These are phyloP conservation scores for Pseudogymnoascus sp. DNA, from an alignment of 2,329 filamentous ascomycete species.

Conservation along the genomic window DNA sequence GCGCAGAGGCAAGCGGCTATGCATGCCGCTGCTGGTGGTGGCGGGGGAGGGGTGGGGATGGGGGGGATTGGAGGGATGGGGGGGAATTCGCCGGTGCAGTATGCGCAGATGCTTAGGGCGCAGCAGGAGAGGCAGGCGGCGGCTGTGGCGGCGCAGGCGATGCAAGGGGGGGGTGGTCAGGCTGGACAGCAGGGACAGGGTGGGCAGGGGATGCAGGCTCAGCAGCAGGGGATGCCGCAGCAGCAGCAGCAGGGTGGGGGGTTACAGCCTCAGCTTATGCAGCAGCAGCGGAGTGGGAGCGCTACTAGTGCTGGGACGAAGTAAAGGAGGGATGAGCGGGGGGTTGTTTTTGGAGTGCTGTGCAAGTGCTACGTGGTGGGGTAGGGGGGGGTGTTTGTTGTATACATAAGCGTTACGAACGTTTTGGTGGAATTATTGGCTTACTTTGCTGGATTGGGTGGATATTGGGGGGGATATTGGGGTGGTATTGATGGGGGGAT, in stretches of 20 bases:
- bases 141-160: too few relatives aligned
- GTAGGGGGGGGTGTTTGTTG: not conserved
- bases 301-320: not conserved
- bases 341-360: not conserved
- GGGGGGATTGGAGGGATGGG: too few relatives aligned
- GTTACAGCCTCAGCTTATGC: conserved; percentile 14
- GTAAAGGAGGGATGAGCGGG: not conserved
- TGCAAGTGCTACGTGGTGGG: too few relatives aligned
- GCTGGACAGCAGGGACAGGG: conserved; percentile 39
- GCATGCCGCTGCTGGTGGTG: too few relatives aligned
- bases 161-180: too few relatives aligned
- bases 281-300: conserved; percentile 9
- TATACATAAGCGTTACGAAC: not conserved
- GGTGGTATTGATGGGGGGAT: too few relatives aligned
- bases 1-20: too few relatives aligned
- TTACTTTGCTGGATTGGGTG: not conserved
- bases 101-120: too few relatives aligned
- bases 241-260: conserved; percentile 8
- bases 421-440: not conserved
- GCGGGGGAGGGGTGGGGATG: too few relatives aligned
- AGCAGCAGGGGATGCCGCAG: conserved; percentile 11
- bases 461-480: not conserved
- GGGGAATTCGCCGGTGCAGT: too few relatives aligned
- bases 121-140: too few relatives aligned
- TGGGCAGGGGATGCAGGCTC: conserved; percentile 19